Conservation (phyloP, 2,329 filamentous ascomycete species). For the Colletotrichum sp. region DNA sequence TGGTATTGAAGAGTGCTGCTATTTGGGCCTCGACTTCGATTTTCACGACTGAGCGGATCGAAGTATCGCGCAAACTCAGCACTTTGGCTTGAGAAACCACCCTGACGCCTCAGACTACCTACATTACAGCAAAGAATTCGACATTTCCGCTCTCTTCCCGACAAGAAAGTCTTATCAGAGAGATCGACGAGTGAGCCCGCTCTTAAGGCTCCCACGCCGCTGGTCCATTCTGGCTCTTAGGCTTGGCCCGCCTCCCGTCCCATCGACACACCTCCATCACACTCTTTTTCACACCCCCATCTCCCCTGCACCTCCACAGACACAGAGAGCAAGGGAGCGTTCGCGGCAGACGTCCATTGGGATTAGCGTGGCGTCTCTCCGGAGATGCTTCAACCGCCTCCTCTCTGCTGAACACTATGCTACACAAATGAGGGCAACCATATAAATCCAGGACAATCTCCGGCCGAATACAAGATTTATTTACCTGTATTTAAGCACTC, state of each 20-base stretch:
- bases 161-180: background rate
- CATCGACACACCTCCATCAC: background rate
- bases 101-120: background rate
- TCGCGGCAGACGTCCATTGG: slow-evolving; percentile 14
- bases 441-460: slow-evolving; percentile 2
- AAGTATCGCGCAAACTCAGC: background rate
- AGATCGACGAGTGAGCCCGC: slow-evolving; percentile 18
- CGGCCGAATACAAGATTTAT: background rate
- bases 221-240: background rate
- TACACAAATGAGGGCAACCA: background rate
- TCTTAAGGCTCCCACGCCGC: slow-evolving; percentile 11
- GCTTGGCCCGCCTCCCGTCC: slow-evolving; percentile 9
- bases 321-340: slow-evolving; percentile 10
- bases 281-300: background rate
- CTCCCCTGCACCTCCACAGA: slow-evolving; percentile 7
- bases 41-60: background rate
- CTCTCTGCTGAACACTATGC: background rate
- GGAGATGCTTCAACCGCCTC: slow-evolving; percentile 17
- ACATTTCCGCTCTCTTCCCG: slow-evolving; percentile 13
- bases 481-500: background rate
- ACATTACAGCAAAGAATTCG: slow-evolving; percentile 4
- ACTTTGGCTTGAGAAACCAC: background rate
- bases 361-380: slow-evolving; percentile 11
- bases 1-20: background rate
- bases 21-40: background rate